A percentile compares a stretch with the other conserved stretches of the same genome.
These are phyloP conservation scores for Populus tremula DNA, from an alignment of 345 rosid species.

Conservation along the genomic window DNA sequence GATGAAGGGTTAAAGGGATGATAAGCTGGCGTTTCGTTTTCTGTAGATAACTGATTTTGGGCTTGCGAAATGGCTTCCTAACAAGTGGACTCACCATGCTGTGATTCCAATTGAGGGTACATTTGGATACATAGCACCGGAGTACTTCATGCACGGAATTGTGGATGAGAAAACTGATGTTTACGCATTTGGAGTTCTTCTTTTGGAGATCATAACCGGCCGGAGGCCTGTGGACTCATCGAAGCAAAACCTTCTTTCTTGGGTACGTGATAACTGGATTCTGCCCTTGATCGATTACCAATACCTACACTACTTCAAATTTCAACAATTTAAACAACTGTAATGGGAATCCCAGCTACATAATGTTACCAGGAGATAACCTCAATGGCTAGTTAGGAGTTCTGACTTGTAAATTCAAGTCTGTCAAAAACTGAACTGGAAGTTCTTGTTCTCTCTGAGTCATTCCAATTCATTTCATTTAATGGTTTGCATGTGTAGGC, in stretches of 20 bases:
- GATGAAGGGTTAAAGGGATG: background rate
- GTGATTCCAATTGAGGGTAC: slow-evolving; percentile 90
- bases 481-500: slow-evolving; percentile 40
- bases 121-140: slow-evolving; percentile 97
- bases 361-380: background rate
- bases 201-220: slow-evolving; percentile 79
- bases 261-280: slow-evolving; percentile 48
- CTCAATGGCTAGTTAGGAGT: background rate
- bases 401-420: background rate
- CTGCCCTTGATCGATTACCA: background rate
- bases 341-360: background rate
- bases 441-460: background rate
- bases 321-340: background rate
- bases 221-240: slow-evolving; percentile 74
- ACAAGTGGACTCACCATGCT: slow-evolving; percentile 90
- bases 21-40: background rate
- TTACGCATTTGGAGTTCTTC: slow-evolving; percentile 81
- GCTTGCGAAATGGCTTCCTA: slow-evolving; percentile 91
- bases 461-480: background rate
- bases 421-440: no score
- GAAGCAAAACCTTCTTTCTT: slow-evolving; percentile 68
- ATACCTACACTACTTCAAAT: background rate
- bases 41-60: slow-evolving; percentile 90
- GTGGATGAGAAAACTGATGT: slow-evolving; percentile 95
- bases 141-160: slow-evolving; percentile 90